phyloP scores from a whole-genome alignment of 352 stramenopile genomes.

The Globisporangium paddicum region DNA sequence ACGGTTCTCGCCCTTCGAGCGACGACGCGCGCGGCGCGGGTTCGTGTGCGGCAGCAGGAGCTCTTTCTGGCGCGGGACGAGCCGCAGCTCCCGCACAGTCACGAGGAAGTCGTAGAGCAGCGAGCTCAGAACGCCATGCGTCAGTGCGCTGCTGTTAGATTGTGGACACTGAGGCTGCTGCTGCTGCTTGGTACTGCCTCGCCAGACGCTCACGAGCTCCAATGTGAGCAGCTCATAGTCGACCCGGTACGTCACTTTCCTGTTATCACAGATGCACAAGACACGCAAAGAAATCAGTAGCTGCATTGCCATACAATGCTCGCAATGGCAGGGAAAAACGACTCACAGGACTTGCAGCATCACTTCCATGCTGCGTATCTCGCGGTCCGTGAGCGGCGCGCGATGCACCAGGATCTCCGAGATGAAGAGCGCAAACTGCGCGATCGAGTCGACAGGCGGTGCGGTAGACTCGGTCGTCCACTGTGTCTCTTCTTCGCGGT shows the following conservation, averaged over 20 bases:
- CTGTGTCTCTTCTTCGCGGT: constrained; percentile 34
- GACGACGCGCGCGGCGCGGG: constrained; percentile 10
- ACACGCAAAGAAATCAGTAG: neutral
- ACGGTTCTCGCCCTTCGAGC: neutral
- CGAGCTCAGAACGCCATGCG: constrained; percentile 32
- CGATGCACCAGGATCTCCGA: constrained; percentile 49
- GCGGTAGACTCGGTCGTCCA: constrained; percentile 56
- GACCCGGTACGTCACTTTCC: constrained; percentile 14
- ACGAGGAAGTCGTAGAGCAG: constrained; percentile 71
- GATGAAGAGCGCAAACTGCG: constrained; percentile 77
- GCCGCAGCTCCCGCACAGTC: constrained; percentile 74
- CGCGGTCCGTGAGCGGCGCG: constrained; percentile 43
- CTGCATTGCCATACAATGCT: neutral
- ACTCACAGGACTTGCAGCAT: constrained; percentile 84
- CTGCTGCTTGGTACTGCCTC: constrained; percentile 5
- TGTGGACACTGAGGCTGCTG: neutral
- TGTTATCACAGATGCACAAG: neutral
- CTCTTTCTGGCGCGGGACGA: constrained; percentile 71
- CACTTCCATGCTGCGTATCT: constrained; percentile 69
- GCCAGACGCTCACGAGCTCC: constrained; percentile 19
- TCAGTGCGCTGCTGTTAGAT: constrained; percentile 7
- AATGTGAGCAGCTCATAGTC: constrained; percentile 17
- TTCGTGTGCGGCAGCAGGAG: constrained; percentile 31
- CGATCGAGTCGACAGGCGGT: constrained; percentile 78
- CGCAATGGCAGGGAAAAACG: neutral